Evolutionary conservation across 352 stramenopile species (phyloP), one percentile per base, ranked within the genome.

Genomic region (Phytophthora citrophthora): DNA sequence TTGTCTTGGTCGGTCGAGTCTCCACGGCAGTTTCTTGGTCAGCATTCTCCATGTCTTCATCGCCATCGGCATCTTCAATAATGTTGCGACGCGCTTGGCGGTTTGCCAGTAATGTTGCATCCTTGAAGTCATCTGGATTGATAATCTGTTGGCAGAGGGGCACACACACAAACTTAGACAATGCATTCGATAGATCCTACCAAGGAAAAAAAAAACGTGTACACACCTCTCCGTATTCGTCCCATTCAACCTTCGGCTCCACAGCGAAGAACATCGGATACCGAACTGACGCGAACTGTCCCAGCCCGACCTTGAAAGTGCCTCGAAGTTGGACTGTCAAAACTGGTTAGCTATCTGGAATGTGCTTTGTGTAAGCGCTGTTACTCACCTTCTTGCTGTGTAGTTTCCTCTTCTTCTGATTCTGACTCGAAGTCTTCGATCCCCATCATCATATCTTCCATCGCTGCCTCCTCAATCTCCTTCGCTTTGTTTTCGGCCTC

Each of bases 371-470:
- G 20, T 20, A 20, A 20, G 20, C 20, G 20, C 20, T 20, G 20
- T 20, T 20, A 29, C 65, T 27, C 48, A 91, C 77, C 74, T 76
- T 91, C 79, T 79, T 91, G 86, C 16, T 62, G 52, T 39, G 74
- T 68, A 3, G 74, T 66, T 55, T 79, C 70, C 24, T 93, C 83
- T 64, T 95, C 89, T 55, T 96, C 88, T 8, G 82, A 85, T 40
- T 91, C 83, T 2, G 77, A 93, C 61, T 96, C 88, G 51, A 93
- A 96, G 70, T 96, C 89, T 71, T 92, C 89, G 34, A 96, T 94
- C 24, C 83, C 86, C 83, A 95, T 91, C 87, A 96, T 95, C 86
- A 96, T 95, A 61, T 96, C 89, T 62, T 96, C 87, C 87, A 96
- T 95, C 32, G 87, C 89, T 48, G 89, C 89, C 52, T 95, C 89